Conservation (phyloP, 306 rosid species). For the Prunus campanulata region DNA sequence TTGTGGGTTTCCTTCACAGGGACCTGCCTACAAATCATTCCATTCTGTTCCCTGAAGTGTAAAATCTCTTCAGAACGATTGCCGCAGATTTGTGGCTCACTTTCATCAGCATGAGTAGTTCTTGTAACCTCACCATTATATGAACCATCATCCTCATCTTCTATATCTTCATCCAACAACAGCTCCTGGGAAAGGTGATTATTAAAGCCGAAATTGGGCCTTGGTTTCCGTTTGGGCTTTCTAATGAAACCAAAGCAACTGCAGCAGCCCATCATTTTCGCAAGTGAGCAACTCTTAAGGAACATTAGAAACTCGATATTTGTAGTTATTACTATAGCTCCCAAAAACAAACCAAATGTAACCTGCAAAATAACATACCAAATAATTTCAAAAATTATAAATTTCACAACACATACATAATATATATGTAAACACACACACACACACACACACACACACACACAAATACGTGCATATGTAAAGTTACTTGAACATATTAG, state of each 20-base stretch:
- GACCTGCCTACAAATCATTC: slow-evolving; percentile 75
- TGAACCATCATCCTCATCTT: slow-evolving; percentile 60
- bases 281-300: slow-evolving; percentile 43
- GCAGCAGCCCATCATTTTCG: slow-evolving; percentile 71
- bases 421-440: neutral
- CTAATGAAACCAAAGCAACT: slow-evolving; percentile 79
- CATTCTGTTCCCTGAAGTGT: slow-evolving; percentile 57
- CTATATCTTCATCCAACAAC: slow-evolving; percentile 61
- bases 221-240: slow-evolving; percentile 32
- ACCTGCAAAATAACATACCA: slow-evolving; percentile 31
- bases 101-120: slow-evolving; percentile 53
- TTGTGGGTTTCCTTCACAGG: slow-evolving; percentile 87
- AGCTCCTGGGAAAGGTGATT: slow-evolving; percentile 49
- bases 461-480: neutral
- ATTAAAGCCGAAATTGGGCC: slow-evolving; percentile 33
- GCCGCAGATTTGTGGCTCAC: slow-evolving; percentile 38
- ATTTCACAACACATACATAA: neutral
- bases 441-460: neutral
- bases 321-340: slow-evolving; percentile 26
- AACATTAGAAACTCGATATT: slow-evolving; percentile 53
- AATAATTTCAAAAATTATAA: neutral
- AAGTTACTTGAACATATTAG: slow-evolving; percentile 16
- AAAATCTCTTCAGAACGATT: slow-evolving; percentile 86
- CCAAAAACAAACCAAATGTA: slow-evolving; percentile 34
- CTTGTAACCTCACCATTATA: slow-evolving; percentile 47